phyloP scores from a whole-genome alignment of 306 rosid species.

The Sicyos edulis region DNA sequence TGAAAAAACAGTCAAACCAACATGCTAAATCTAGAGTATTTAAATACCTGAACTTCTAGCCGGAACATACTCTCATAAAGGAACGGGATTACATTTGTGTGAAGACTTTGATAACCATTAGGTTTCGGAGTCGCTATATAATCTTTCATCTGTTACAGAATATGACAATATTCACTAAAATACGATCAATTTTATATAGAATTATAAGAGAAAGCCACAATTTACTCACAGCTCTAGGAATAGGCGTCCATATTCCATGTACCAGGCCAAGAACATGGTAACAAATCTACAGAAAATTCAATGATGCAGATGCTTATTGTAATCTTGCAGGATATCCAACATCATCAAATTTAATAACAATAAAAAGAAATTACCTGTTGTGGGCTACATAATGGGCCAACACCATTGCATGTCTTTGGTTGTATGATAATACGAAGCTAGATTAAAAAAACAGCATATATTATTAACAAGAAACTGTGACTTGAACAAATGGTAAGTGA shows the following conservation, averaged over 20 bases:
- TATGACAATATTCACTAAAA: conserved; percentile 8
- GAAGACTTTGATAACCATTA: conserved; percentile 97
- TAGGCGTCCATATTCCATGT: conserved; percentile 95
- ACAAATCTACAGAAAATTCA: conserved; percentile 63
- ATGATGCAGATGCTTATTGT: conserved; percentile 24
- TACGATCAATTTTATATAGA: background rate
- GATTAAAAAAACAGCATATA: conserved; percentile 25
- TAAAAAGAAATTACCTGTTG: conserved; percentile 56
- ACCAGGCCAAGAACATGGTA: conserved; percentile 91
- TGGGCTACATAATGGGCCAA: conserved; percentile 81
- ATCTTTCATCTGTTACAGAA: conserved; percentile 66
- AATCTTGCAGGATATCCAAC: conserved; percentile 22
- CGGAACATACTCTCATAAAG: conserved; percentile 90
- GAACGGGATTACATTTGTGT: conserved; percentile 90
- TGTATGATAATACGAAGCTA: conserved; percentile 90
- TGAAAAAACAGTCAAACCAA: conserved; percentile 20
- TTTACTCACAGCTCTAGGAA: conserved; percentile 89
- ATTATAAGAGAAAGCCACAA: conserved; percentile 31
- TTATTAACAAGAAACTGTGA: conserved; percentile 29
- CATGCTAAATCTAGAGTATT: conserved; percentile 15
- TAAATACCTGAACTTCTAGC: conserved; percentile 87
- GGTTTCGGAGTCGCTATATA: conserved; percentile 97
- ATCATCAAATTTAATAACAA: conserved; percentile 18
- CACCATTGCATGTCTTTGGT: conserved; percentile 72
- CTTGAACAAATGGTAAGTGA: conserved; percentile 21